Base-by-base conservation (phyloP, 208 protist genomes). In the Trypanosoma congolense region DNA sequence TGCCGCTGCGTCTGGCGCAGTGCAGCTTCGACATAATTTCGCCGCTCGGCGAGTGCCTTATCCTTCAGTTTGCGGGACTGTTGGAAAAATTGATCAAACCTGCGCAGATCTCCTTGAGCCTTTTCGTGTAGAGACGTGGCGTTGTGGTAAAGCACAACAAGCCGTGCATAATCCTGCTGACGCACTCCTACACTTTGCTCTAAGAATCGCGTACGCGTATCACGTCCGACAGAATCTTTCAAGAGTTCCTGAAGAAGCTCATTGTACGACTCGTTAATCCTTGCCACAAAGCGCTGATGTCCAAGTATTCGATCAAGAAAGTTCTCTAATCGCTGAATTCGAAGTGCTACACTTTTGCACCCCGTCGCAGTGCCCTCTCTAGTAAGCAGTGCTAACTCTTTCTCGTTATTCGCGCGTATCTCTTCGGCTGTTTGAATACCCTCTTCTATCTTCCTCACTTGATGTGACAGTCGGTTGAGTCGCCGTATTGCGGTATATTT, bases 311-410 rank as follows among this genome's bases (percentile, higher is more conserved):
- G 87, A 61, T 98, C 85, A 0, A 98, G 65, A 25, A 69, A 61
- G 33, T 92, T 94, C 66, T 98, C 96, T 3, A 98, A 69, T 12
- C 63, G 75, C 30, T 92, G 73, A 44, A 97, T 94, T 35, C 92
- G 76, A 36, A 88, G 69, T 10, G 74, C 75, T 10, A 90, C 52
- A n/a, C 80, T 63, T 2, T 55, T 45, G 36, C 77, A 83, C 9
- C 75, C 77, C 1, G 61, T 56, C n/a, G 64, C 46, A 31, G 71
- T 31, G 0, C 44, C 18, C n/a, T 75, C 63, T 36, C 41, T 42
- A 8, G 57, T 16, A 14, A 12, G 25, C 19, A 9, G 29, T 29
- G 31, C 51, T 29, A 21, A 19, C 24, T 33, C 12, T 16, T 56
- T 25, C 21, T 41, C 31, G 9, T 53, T 31, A 16, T 35, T 10